A percentile compares a stretch with the other conserved stretches of the same genome.
Evolutionary conservation across 805 yeast genomes (phyloP).

Genomic region (Candida hungchunana): DNA sequence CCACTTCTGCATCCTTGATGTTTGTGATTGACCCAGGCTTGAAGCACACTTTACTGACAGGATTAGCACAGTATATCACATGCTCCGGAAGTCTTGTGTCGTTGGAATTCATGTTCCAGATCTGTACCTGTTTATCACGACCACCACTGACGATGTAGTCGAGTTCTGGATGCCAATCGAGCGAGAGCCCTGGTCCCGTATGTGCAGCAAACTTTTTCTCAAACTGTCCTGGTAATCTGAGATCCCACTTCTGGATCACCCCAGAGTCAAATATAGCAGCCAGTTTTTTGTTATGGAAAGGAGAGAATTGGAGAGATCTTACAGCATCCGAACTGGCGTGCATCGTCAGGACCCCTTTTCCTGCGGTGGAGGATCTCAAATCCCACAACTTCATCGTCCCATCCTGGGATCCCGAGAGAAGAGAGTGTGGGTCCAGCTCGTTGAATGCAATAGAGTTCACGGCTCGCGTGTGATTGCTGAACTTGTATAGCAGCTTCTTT

Average conservation of each 20-base stretch:
- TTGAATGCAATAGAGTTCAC: constrained; percentile 42
- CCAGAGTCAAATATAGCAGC: constrained; percentile 90
- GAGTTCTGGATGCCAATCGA: constrained; percentile 82
- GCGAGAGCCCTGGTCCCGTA: constrained; percentile 82
- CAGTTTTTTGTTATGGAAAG: constrained; percentile 49
- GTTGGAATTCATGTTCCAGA: constrained; percentile 57
- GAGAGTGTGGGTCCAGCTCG: constrained; percentile 32
- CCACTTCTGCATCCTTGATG: constrained; percentile 60
- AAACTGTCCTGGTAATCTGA: constrained; percentile 56
- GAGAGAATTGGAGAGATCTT: constrained; percentile 51
- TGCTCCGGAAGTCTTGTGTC: constrained; percentile 55
- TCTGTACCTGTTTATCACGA: constrained; percentile 76
- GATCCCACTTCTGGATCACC: constrained; percentile 78
- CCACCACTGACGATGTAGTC: constrained; percentile 91
- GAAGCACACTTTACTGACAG: constrained; percentile 78
- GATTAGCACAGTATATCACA: constrained; percentile 68
- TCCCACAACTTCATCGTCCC: constrained; percentile 79
- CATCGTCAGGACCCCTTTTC: constrained; percentile 47
- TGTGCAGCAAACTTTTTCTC: constrained; percentile 85
- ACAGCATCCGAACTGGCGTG: constrained; percentile 68
- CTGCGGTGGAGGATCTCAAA: constrained; percentile 41
- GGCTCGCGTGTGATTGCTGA: constrained; percentile 42
- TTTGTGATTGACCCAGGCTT: constrained; percentile 35
- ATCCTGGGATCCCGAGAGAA: constrained; percentile 72
- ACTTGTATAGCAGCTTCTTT: constrained; percentile 27